Evolutionary conservation across 805 yeast species (phyloP), one percentile per base, ranked within the genome.

Genomic region (Candida glaebosa): DNA sequence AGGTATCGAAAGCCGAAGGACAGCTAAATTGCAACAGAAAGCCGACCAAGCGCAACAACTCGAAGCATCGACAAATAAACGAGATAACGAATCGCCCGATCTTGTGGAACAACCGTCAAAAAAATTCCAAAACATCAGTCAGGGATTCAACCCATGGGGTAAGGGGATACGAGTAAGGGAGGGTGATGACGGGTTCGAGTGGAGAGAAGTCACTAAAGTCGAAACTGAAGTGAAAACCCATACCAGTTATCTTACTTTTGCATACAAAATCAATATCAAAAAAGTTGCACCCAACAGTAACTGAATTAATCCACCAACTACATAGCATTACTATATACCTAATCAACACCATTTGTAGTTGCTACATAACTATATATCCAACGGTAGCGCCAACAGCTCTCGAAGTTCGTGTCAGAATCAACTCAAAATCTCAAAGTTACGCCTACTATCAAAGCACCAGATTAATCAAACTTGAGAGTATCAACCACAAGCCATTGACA

Each of bases 241-340:
- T 54, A 93, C 99, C 0, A 87, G 96, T 0, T 93, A 88, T 58
- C 66, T 93, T 54, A 87, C 96, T 2, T 93, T 93, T 74, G 99
- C 99, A 18, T 73, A 71, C 44, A 74, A 47, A 40, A 18, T 20
- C 16, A 20, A 20, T 24, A 25, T 18, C 26, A 35, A 15, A 25
- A 25, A 14, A 20, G 25, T 10, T 22, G 26, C n/a, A n/a, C n/a
- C n/a, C n/a, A n/a, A n/a, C n/a, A n/a, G n/a, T n/a, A n/a, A n/a
- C n/a, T n/a, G n/a, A n/a, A n/a, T n/a, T n/a, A n/a, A n/a, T n/a
- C n/a, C n/a, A n/a, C n/a, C n/a, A n/a, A n/a, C n/a, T n/a, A n/a
- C n/a, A n/a, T n/a, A n/a, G n/a, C n/a, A n/a, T n/a, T n/a, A n/a
- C n/a, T n/a, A n/a, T n/a, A n/a, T n/a, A n/a, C n/a, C n/a, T n/a